These are phyloP conservation scores for Ramichloridium luteum DNA, from an alignment of 2,329 filamentous ascomycete species.

Conservation along the genomic window DNA sequence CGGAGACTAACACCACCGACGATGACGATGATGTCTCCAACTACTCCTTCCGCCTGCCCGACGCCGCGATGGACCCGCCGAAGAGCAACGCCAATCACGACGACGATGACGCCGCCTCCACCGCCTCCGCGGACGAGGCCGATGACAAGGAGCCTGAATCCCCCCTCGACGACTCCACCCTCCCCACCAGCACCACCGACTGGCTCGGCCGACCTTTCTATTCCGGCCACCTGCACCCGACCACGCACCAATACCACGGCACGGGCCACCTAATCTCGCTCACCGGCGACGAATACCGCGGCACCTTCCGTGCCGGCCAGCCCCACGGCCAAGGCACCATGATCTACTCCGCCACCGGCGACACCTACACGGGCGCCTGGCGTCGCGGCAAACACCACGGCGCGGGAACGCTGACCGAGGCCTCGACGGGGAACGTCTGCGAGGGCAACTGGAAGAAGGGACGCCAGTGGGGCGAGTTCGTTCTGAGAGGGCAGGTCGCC, in stretches of 20 bases:
- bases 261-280: constrained; percentile 41
- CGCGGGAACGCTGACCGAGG: constrained; percentile 44
- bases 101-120: too few relatives aligned
- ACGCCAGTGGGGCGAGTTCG: constrained; percentile 49
- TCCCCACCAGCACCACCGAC: constrained; percentile 31
- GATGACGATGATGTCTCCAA: too few relatives aligned
- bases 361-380: constrained; percentile 46
- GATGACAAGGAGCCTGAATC: neutral
- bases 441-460: constrained; percentile 49
- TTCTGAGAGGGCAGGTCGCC: constrained; percentile 49
- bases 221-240: constrained; percentile 35
- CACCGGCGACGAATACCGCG: constrained; percentile 44
- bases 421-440: constrained; percentile 45
- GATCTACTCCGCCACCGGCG: constrained; percentile 49
- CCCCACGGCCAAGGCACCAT: constrained; percentile 46
- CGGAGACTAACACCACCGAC: too few relatives aligned
- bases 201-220: constrained; percentile 46
- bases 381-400: constrained; percentile 53
- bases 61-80: too few relatives aligned
- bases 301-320: constrained; percentile 40
- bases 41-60: too few relatives aligned
- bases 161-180: constrained; percentile 3
- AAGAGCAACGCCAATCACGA: too few relatives aligned
- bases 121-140: neutral
- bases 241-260: constrained; percentile 34